phyloP scores from a whole-genome alignment of 495 filamentous ascomycete species.

The Echria macrotheca region DNA sequence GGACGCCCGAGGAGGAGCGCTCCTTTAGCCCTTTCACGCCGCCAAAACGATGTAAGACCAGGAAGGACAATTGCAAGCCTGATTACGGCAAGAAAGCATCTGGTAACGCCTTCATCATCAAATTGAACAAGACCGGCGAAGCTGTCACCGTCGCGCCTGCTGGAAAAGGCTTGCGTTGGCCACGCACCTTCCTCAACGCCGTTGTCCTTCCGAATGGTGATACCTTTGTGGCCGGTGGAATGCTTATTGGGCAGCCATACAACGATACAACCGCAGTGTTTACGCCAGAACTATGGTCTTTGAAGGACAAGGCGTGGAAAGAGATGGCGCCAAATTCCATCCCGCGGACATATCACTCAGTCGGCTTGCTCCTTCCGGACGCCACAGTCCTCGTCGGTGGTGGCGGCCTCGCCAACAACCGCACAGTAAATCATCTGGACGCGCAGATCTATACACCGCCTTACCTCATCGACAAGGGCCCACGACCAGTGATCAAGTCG shows the following conservation, averaged over 20 bases:
- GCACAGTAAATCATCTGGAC: constrained; percentile 52
- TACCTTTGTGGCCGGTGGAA: constrained; percentile 52
- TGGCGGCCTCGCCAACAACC: constrained; percentile 49
- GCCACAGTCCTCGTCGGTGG: constrained; percentile 51
- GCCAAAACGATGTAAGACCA: no score
- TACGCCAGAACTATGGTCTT: constrained; percentile 20
- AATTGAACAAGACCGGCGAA: neutral
- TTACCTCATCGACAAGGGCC: constrained; percentile 36
- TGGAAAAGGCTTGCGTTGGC: no score
- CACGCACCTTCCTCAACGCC: constrained; percentile 27
- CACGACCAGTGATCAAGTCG: neutral
- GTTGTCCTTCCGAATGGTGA: constrained; percentile 54
- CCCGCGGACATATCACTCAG: constrained; percentile 52
- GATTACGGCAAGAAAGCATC: neutral
- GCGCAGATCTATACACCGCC: constrained; percentile 52
- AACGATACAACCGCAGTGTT: constrained; percentile 41
- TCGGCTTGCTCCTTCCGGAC: constrained; percentile 52
- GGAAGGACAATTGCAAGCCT: no score
- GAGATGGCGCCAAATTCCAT: constrained; percentile 36
- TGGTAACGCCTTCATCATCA: neutral
- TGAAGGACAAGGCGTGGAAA: constrained; percentile 27
- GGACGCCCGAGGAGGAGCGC: no score
- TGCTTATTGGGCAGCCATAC: constrained; percentile 42
- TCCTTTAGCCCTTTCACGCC: no score
- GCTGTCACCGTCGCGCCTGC: neutral